These are phyloP conservation scores for Pythium dissimile DNA, from an alignment of 352 stramenopile genomes.

Conservation along the genomic window DNA sequence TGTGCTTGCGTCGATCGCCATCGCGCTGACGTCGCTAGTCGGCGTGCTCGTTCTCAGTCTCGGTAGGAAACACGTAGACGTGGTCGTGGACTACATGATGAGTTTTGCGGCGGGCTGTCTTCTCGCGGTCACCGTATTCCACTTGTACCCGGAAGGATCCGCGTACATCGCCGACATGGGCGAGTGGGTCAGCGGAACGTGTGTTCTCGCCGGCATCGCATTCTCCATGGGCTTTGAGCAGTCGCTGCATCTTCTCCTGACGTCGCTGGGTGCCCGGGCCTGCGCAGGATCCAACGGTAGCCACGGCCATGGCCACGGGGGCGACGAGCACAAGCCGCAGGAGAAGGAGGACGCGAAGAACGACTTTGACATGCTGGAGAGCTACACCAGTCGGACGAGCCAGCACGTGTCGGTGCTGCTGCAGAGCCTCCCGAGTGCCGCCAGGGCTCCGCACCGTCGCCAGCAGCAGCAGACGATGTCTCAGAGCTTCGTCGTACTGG, in stretches of 20 bases:
- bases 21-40: constrained; percentile 26
- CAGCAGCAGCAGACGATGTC: neutral
- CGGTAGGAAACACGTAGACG: constrained; percentile 16
- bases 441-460: neutral
- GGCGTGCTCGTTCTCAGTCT: constrained; percentile 27
- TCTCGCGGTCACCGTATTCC: constrained; percentile 36
- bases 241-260: constrained; percentile 25
- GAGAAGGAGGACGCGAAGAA: neutral
- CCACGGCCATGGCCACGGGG: neutral
- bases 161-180: constrained; percentile 26
- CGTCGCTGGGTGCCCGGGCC: constrained; percentile 16
- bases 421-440: constrained; percentile 4
- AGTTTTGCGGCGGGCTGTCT: constrained; percentile 30
- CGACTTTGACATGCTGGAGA: constrained; percentile 13
- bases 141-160: constrained; percentile 33
- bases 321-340: neutral
- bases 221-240: constrained; percentile 33
- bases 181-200: constrained; percentile 31
- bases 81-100: constrained; percentile 30
- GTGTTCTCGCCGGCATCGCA: constrained; percentile 26
- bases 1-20: constrained; percentile 20
- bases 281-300: neutral
- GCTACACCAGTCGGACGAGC: constrained; percentile 5
- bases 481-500: constrained; percentile 3
- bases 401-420: constrained; percentile 7